Percentiles rank a stretch among this genome's conserved stretches.
These are phyloP conservation scores for Xylaria hypoxylon DNA, from an alignment of 2,329 filamentous ascomycete genomes.

Conservation along the genomic window DNA sequence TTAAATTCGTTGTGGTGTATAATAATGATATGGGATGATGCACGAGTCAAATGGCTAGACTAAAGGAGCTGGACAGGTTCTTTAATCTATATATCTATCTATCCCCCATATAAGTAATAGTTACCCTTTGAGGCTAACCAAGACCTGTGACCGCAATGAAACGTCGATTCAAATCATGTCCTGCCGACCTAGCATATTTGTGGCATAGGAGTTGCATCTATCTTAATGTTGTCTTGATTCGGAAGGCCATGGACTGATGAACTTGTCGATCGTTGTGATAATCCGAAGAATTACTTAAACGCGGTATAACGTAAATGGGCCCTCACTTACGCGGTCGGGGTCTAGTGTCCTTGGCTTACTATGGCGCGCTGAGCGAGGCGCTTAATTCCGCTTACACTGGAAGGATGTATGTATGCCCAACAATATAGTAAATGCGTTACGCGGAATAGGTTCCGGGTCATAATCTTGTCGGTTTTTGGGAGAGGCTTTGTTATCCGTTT, in stretches of 20 bases:
- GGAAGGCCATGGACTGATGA: constrained; percentile 9
- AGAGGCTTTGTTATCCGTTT: background rate
- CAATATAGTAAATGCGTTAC: background rate
- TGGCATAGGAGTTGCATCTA: background rate
- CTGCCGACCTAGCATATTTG: background rate
- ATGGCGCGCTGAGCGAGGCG: background rate
- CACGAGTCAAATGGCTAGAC: no score
- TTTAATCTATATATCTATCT: background rate
- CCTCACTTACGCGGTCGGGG: background rate
- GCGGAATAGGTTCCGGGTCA: constrained; percentile 3
- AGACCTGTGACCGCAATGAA: background rate
- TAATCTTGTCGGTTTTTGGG: no score
- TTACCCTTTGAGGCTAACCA: background rate
- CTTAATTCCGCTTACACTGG: background rate
- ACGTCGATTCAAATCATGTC: background rate
- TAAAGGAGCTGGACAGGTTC: no score
- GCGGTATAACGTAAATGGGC: background rate
- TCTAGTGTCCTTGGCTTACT: background rate
- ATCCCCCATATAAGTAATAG: background rate
- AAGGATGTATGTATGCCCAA: background rate
- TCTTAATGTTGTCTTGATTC: background rate
- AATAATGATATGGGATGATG: background rate
- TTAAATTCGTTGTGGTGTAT: background rate
- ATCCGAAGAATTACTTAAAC: constrained; percentile 7
- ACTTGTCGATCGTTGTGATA: background rate